Conservation (phyloP, 441 rosid genomes). For the Eruca vesicaria region DNA sequence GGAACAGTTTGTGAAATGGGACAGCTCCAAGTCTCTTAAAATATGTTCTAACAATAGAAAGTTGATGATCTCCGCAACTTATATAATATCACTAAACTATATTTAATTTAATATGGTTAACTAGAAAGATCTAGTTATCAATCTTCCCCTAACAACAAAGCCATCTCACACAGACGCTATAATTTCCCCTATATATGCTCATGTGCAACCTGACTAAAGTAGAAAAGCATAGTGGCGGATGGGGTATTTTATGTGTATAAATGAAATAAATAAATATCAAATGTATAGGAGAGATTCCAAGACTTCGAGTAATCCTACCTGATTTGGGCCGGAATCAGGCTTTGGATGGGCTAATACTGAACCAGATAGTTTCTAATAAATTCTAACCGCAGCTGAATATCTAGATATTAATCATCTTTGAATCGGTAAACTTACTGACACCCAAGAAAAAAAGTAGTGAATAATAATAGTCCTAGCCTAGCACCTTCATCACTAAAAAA, state of each 20-base stretch:
- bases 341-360: neutral
- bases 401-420: neutral
- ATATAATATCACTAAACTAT: too few species aligned
- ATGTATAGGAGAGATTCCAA: neutral
- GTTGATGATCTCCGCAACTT: too few species aligned
- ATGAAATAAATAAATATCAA: neutral
- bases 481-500: too few species aligned
- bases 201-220: neutral
- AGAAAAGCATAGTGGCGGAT: neutral
- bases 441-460: neutral
- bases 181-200: neutral
- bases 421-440: neutral
- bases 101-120: neutral
- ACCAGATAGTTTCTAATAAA: neutral
- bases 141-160: neutral
- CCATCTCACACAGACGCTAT: neutral
- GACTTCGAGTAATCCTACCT: neutral
- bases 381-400: neutral
- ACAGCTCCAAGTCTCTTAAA: too few species aligned
- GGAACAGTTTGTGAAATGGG: neutral
- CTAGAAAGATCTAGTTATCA: neutral
- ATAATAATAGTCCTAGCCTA: too few species aligned
- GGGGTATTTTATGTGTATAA: neutral
- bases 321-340: neutral
- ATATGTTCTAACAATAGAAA: too few species aligned